Percentiles rank a stretch among this genome's conserved stretches.
These are phyloP conservation scores for Niebla homalea DNA, from an alignment of 495 filamentous ascomycete species.

Conservation along the genomic window DNA sequence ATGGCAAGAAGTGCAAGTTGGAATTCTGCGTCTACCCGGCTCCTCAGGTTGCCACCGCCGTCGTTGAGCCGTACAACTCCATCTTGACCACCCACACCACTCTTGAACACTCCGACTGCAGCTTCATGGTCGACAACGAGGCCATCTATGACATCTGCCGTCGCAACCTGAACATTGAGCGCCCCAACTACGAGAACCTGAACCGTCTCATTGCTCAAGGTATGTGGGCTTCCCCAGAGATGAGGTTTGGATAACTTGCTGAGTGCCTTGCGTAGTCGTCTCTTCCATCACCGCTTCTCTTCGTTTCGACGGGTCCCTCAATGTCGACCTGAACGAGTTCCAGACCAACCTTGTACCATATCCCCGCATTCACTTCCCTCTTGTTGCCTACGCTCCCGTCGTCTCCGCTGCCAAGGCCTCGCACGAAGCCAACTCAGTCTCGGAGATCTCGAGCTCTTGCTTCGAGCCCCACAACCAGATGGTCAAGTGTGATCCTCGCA, in stretches of 20 bases:
- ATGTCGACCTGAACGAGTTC: conserved; percentile 99
- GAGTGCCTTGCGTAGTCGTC: conserved; percentile 46
- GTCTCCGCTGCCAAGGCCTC: conserved; percentile 86
- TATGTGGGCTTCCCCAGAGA: conserved; percentile 22
- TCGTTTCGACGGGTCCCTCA: conserved; percentile 96
- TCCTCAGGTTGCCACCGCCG: conserved; percentile 88
- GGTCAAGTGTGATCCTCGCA: conserved; percentile 98
- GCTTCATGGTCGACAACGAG: conserved; percentile 99
- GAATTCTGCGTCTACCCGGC: conserved; percentile 99
- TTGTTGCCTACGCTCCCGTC: conserved; percentile 90
- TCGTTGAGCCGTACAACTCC: conserved; percentile 99
- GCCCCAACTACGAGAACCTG: conserved; percentile 94
- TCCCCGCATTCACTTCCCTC: conserved; percentile 97
- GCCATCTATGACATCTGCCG: conserved; percentile 99
- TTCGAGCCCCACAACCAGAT: conserved; percentile 86
- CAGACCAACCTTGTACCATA: conserved; percentile 99
- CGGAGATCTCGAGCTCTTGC: conserved; percentile 53
- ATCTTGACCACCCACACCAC: conserved; percentile 98
- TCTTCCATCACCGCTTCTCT: conserved; percentile 97
- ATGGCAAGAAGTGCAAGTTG: conserved; percentile 98
- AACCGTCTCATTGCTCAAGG: conserved; percentile 97
- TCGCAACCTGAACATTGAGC: conserved; percentile 89
- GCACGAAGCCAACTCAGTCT: conserved; percentile 71
- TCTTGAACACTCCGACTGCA: conserved; percentile 97
- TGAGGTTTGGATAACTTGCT: not conserved